A percentile compares a stretch with the other conserved stretches of the same genome.
Conservation (phyloP, 129 eudicot species). For the Solidago caesia region DNA sequence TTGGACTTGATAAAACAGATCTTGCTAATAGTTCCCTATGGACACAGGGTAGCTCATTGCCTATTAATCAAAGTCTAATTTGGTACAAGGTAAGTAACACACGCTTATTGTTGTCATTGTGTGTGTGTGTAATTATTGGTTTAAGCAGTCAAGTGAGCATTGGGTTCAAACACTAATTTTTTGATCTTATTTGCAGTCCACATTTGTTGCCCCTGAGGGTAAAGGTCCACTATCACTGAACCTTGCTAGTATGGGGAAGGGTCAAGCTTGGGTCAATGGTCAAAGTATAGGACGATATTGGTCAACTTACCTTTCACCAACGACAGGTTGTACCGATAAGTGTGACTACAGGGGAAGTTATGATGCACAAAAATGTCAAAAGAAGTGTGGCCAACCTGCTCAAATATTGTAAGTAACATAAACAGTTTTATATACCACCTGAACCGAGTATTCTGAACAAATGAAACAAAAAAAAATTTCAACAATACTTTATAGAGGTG, state of each 20-base stretch:
- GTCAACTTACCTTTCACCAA: slow-evolving; percentile 71
- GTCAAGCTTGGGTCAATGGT: slow-evolving; percentile 81
- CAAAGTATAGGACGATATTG: slow-evolving; percentile 70
- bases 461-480: not conserved
- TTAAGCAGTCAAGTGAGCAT: not conserved
- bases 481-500: not conserved
- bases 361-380: slow-evolving; percentile 60
- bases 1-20: slow-evolving; percentile 55
- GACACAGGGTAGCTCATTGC: slow-evolving; percentile 44
- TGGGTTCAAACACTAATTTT: slow-evolving; percentile 8
- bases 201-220: slow-evolving; percentile 66
- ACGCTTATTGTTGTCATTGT: not conserved
- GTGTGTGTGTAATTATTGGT: not conserved
- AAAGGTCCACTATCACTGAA: slow-evolving; percentile 60
- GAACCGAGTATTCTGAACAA: not conserved
- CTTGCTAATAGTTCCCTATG: slow-evolving; percentile 70
- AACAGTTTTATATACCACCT: not conserved
- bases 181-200: slow-evolving; percentile 37
- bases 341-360: slow-evolving; percentile 78
- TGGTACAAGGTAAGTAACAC: slow-evolving; percentile 67
- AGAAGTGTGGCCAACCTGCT: slow-evolving; percentile 78
- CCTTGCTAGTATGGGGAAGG: slow-evolving; percentile 82
- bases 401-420: slow-evolving; percentile 59
- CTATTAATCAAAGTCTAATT: slow-evolving; percentile 54
- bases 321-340: slow-evolving; percentile 55